Evolutionary conservation across 768 basidiomycete species (phyloP), one percentile per base, ranked within the genome.

Genomic region (Glaciozyma martinii): DNA sequence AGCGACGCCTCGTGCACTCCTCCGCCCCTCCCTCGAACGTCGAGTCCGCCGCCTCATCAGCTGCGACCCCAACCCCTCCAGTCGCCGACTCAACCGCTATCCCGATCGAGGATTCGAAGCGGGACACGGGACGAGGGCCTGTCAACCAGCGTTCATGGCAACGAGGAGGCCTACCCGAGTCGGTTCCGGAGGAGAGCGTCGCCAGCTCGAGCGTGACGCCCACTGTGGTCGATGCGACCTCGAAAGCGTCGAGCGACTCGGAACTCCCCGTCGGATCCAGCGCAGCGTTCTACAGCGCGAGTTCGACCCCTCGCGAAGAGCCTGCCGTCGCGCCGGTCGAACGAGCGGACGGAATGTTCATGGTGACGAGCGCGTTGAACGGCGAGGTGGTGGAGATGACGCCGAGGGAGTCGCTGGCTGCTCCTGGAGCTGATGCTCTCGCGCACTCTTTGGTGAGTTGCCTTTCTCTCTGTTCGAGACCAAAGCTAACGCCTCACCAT

Each of bases 341-440:
- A 10, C 27, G 44, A 18, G 27, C 52, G 1, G 58, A 54, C 8
- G 40, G 57, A 59, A 84, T 82, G 67, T 91, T 91, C 77, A 87
- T 85, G 55, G 86, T 90, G 53, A 82, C 79, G 61, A 90, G 88
- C 72, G 89, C 90, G 76, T 73, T 90, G 60, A 88, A 89, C 37
- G 66, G 63, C 5, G 60, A 66, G 40, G 63, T 56, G 33, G 49
- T 71, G 40, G 67, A 63, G 43, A 52, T 56, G 60, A 57, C 63
- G 27, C 68, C 68, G 50, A 53, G 65, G 42, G 60, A 61, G 47
- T 65, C 59, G 42, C 63, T 62, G 19, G 59, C 68, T 0, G 62
- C 68, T 21, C 68, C 68, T 0, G 68, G 68, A 1, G 56, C 49
- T 16, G 57, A 66, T 21, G 25, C 18, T 49, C 29, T 46, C 12